Percentiles rank a stretch among this genome's conserved stretches.
phyloP scores from a whole-genome alignment of 495 filamentous ascomycete genomes.

The Trypethelium eluteriae region DNA sequence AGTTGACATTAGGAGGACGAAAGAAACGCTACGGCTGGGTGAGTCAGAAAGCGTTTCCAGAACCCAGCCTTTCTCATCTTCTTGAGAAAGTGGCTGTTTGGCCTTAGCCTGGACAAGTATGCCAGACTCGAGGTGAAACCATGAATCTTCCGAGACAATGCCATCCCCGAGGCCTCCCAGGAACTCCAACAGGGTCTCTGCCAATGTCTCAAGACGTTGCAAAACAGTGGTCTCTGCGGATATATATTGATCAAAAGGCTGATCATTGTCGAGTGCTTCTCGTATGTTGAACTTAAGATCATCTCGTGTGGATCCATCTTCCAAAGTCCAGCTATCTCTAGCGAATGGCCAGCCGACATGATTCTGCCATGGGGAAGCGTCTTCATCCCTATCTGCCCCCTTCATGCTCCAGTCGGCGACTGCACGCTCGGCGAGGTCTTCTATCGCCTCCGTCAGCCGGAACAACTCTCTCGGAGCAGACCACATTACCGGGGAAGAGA shows the following conservation, averaged over 20 bases:
- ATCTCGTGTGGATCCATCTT: constrained; percentile 11
- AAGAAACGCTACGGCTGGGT: constrained; percentile 74
- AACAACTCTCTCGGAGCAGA: constrained; percentile 81
- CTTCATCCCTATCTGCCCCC: constrained; percentile 23
- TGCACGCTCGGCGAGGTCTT: constrained; percentile 62
- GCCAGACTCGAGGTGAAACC: constrained; percentile 60
- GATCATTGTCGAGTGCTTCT: constrained; percentile 63
- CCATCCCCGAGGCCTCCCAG: constrained; percentile 66
- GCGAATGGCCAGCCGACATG: constrained; percentile 73
- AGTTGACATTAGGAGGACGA: constrained; percentile 78
- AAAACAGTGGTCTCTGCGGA: constrained; percentile 50
- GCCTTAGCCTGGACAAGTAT: constrained; percentile 48
- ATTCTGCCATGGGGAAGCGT: constrained; percentile 48
- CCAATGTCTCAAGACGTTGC: constrained; percentile 61
- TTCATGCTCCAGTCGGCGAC: constrained; percentile 79
- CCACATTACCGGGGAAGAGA: constrained; percentile 41
- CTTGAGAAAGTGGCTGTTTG: constrained; percentile 40
- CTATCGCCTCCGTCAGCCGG: constrained; percentile 75
- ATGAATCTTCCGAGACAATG: constrained; percentile 59
- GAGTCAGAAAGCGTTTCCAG: constrained; percentile 63
- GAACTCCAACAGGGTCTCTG: constrained; percentile 61
- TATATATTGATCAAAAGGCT: constrained; percentile 50
- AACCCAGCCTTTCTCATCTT: constrained; percentile 60
- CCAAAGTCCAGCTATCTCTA: constrained; percentile 42
- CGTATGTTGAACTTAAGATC: constrained; percentile 42